Evolutionary conservation across 495 filamentous ascomycete species (phyloP).

Genomic region (Aeminium ludgeri): DNA sequence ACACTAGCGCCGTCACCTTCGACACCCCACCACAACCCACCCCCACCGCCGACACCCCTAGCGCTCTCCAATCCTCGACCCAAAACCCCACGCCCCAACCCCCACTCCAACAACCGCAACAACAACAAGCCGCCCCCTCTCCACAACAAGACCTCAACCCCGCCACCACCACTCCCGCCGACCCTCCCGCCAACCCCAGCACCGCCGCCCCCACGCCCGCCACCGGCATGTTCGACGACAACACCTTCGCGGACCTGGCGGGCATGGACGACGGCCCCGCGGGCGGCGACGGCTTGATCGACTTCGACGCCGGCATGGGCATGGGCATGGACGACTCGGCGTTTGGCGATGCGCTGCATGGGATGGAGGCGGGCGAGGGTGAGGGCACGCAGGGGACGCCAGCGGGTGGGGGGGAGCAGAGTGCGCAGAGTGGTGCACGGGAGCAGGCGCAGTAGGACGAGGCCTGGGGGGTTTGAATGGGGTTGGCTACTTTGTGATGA

Average conservation of each 20-base stretch:
- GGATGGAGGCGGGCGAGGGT: slow-evolving; percentile 37
- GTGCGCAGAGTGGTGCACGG: too few relatives aligned
- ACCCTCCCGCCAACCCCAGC: background rate
- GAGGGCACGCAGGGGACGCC: slow-evolving; percentile 12
- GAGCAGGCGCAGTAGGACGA: too few relatives aligned
- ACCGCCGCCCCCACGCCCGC: background rate
- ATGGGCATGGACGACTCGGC: slow-evolving; percentile 36
- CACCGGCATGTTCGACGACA: slow-evolving; percentile 40
- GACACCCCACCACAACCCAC: background rate
- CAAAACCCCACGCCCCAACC: background rate
- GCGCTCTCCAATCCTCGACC: background rate
- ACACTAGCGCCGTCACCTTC: background rate
- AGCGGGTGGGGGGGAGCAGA: background rate
- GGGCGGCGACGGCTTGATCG: slow-evolving; percentile 27
- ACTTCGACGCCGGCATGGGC: slow-evolving; percentile 30
- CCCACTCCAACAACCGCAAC: background rate
- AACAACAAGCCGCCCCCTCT: background rate
- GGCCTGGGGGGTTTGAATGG: too few relatives aligned
- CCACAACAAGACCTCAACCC: background rate
- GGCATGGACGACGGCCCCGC: slow-evolving; percentile 29
- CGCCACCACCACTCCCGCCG: background rate
- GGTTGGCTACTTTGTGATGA: too few relatives aligned
- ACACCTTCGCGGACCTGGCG: slow-evolving; percentile 44
- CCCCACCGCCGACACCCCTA: background rate
- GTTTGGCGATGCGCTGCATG: slow-evolving; percentile 47